These are phyloP conservation scores for Botryotinia globosa DNA, from an alignment of 2,329 filamentous ascomycete genomes.

Conservation along the genomic window DNA sequence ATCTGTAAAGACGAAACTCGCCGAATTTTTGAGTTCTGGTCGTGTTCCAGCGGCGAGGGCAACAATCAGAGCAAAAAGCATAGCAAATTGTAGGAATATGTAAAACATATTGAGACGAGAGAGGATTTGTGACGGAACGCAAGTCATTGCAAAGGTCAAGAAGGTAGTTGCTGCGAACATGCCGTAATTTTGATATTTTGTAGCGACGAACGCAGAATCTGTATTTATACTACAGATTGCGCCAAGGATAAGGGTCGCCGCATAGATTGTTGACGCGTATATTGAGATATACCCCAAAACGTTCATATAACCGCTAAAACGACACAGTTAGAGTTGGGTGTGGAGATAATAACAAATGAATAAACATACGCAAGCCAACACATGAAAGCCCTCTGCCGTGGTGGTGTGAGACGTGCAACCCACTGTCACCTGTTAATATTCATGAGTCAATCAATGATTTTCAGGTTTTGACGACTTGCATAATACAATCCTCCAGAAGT, in stretches of 20 bases:
- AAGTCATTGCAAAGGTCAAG: constrained; percentile 38
- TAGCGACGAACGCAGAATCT: constrained; percentile 30
- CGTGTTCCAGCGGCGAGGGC: constrained; percentile 35
- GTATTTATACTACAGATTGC: constrained; percentile 34
- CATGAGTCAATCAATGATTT: neutral
- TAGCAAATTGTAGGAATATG: constrained; percentile 36
- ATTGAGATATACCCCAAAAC: constrained; percentile 39
- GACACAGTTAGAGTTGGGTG: constrained; percentile 14
- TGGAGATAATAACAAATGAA: neutral
- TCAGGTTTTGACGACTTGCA: constrained; percentile 21
- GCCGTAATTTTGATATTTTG: constrained; percentile 38
- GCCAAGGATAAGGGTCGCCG: constrained; percentile 36
- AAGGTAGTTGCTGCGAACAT: constrained; percentile 36
- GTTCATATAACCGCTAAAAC: constrained; percentile 37
- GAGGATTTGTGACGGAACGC: constrained; percentile 33
- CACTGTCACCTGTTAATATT: constrained; percentile 26
- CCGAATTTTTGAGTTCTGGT: constrained; percentile 32
- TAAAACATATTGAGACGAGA: constrained; percentile 36
- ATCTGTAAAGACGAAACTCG: constrained; percentile 34
- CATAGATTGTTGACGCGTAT: constrained; percentile 39
- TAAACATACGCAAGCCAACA: constrained; percentile 39
- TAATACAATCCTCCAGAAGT: constrained; percentile 38
- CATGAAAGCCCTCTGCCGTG: constrained; percentile 36
- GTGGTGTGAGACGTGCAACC: constrained; percentile 38
- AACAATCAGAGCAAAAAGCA: constrained; percentile 36